These are phyloP conservation scores for Podila epicladia DNA, from an alignment of 192 early-diverging fungal genomes.

Conservation along the genomic window DNA sequence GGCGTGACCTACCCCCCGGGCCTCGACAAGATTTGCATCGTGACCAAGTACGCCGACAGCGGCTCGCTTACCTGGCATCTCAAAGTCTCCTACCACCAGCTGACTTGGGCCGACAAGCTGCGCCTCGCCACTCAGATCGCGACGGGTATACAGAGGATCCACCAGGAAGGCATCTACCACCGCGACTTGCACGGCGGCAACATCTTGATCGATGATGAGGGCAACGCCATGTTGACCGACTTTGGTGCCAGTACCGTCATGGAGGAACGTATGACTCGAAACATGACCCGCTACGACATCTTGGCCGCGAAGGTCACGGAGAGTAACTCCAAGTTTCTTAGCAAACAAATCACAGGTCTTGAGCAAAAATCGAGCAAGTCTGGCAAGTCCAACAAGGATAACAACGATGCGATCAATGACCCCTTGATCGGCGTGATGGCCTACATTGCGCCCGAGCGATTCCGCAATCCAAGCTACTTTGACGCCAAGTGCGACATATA, in stretches of 20 bases:
- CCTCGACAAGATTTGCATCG: constrained; percentile 39
- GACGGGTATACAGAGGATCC: constrained; percentile 27
- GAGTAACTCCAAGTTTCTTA: constrained; percentile 27
- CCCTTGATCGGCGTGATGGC: constrained; percentile 48
- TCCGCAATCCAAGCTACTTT: constrained; percentile 44
- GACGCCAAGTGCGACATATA: constrained; percentile 52
- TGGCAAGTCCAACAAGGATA: background rate
- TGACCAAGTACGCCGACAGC: constrained; percentile 50
- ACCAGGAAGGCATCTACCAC: constrained; percentile 46
- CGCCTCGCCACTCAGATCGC: constrained; percentile 47
- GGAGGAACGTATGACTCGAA: constrained; percentile 32
- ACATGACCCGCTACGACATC: constrained; percentile 24
- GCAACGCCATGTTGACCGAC: constrained; percentile 45
- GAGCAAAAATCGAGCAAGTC: too few relatives aligned
- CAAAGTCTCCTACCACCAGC: constrained; percentile 35
- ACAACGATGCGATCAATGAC: constrained; percentile 6
- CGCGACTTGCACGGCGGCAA: constrained; percentile 50
- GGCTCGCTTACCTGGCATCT: constrained; percentile 50
- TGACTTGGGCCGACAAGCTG: constrained; percentile 49
- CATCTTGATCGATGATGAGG: constrained; percentile 35
- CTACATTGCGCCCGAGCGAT: constrained; percentile 48
- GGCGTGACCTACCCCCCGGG: constrained; percentile 37
- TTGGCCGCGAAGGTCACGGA: background rate
- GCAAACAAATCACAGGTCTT: constrained; percentile 18
- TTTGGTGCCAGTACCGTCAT: constrained; percentile 48